Evolutionary conservation across 768 basidiomycete species (phyloP), one percentile per base, ranked within the genome.

Genomic region (Panellus pusillus): DNA sequence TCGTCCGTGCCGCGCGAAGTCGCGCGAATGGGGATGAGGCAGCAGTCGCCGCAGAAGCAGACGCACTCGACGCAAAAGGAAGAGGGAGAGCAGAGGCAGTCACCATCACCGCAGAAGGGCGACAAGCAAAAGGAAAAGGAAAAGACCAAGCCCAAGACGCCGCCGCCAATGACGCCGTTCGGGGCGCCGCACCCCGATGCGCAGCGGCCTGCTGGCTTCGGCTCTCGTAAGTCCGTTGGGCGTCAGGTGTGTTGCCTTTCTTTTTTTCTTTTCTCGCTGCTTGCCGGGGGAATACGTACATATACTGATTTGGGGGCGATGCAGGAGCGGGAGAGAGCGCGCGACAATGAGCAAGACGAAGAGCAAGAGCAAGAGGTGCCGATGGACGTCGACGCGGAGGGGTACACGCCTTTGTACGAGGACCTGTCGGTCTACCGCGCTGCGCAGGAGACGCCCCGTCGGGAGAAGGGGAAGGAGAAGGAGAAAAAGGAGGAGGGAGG

Each of bases 121-220:
- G n/a, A n/a, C 15, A 47, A 14, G 32, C 32, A 35, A 35, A 35
- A 14, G 11, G 3, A 42, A 28, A 39, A 37, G 17, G 17, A 27
- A 14, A n/a, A 42, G 28, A 36, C 32, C n/a, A n/a, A n/a, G n/a
- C n/a, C n/a, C n/a, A n/a, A n/a, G n/a, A n/a, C n/a, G n/a, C n/a
- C n/a, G 9, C 43, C 48, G 38, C 18, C 35, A 7, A 15, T n/a
- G 38, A 17, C 27, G 12, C 45, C 31, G 29, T 58, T 58, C 17
- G 57, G 52, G 35, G 44, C 44, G 14, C 53, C 58, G 28, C 58
- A 59, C 38, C 58, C 58, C 24, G 48, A 53, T 9, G 58, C 58
- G 38, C 49, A n/a, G 55, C 53, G 37, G 53, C 58, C 9, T 27
- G 6, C 6, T 50, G 58, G 15, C 55, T 59, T 27, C 40, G 53